Evolutionary conservation across 768 basidiomycete species (phyloP), one percentile per base, ranked within the genome.

Genomic region (Termitomyces sp.): DNA sequence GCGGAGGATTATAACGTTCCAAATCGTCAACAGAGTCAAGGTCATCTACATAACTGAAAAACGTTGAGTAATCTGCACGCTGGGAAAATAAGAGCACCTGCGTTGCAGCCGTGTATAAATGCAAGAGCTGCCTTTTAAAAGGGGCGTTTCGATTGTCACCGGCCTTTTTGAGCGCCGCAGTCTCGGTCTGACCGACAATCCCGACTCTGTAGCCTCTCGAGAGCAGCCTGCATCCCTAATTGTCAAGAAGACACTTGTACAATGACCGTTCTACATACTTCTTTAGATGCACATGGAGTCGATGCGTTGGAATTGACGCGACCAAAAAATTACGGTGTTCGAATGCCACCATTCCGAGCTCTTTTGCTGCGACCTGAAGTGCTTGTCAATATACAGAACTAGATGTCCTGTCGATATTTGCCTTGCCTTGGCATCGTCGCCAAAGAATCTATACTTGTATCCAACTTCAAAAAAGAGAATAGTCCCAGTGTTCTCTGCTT

Each of bases 51-150:
- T 86, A 96, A 38, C 94, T 97, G 65, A 51, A 38, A 32, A 46
- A 10, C 4, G 10, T 58, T 45, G 6, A 42, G 47, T 12, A 14
- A 13, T 12, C 20, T 47, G 13, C n/a, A 26, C 30, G 6, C 12
- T 6, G 28, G 12, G 56, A n/a, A 54, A 63, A 18, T 40, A 43
- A 44, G 49, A 43, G 43, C 28, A 77, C 91, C 63, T 68, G 94
- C 92, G 93, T 96, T 32, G 91, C 83, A 30, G 91, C 84, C 28
- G 95, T 96, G 62, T 90, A 96, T 38, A 96, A 70, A 62, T 88
- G 81, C 0, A 87, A 87, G 10, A 98, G 66, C 66, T 84, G 78
- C 40, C 93, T 80, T 24, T 84, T 82, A 64, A 95, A 96, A 0
- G 85, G 81, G 0, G 80, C 77, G 62, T 86, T 88, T 53, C 84